phyloP scores from a whole-genome alignment of 768 basidiomycete species.

The Chlorophyllum brunneum region DNA sequence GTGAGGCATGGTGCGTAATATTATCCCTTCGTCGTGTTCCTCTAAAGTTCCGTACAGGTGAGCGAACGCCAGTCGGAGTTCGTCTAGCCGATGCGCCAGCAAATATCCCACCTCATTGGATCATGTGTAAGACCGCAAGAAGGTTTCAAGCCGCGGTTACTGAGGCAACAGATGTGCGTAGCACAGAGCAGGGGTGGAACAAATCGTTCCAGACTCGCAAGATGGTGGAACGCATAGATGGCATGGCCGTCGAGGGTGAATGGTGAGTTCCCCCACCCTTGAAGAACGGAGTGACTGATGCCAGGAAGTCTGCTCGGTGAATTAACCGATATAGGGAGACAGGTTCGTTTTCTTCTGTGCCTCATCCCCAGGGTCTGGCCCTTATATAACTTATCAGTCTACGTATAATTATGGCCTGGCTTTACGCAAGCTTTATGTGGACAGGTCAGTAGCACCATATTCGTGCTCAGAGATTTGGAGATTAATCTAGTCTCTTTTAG shows the following conservation, averaged over 20 bases:
- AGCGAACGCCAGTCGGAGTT: slow-evolving; percentile 72
- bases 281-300: slow-evolving; percentile 22
- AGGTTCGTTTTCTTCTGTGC: slow-evolving; percentile 34
- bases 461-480: background rate
- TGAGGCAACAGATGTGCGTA: slow-evolving; percentile 17
- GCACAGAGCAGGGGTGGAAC: slow-evolving; percentile 1
- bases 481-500: slow-evolving; percentile 28
- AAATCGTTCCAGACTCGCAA: slow-evolving; percentile 34
- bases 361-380: background rate
- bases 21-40: background rate
- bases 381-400: slow-evolving; percentile 37
- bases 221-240: slow-evolving; percentile 56
- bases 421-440: slow-evolving; percentile 61
- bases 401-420: slow-evolving; percentile 60
- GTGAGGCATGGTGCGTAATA: slow-evolving; percentile 67
- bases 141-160: slow-evolving; percentile 45
- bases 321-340: slow-evolving; percentile 64
- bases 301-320: slow-evolving; percentile 60
- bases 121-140: slow-evolving; percentile 54
- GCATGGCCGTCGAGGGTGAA: slow-evolving; percentile 49
- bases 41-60: slow-evolving; percentile 41
- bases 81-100: slow-evolving; percentile 60
- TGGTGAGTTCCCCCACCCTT: too few species aligned
- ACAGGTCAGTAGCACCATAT: slow-evolving; percentile 41
- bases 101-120: slow-evolving; percentile 66